Base-by-base conservation (phyloP, 2,329 filamentous ascomycete genomes). In the Ramichloridium luteum region DNA sequence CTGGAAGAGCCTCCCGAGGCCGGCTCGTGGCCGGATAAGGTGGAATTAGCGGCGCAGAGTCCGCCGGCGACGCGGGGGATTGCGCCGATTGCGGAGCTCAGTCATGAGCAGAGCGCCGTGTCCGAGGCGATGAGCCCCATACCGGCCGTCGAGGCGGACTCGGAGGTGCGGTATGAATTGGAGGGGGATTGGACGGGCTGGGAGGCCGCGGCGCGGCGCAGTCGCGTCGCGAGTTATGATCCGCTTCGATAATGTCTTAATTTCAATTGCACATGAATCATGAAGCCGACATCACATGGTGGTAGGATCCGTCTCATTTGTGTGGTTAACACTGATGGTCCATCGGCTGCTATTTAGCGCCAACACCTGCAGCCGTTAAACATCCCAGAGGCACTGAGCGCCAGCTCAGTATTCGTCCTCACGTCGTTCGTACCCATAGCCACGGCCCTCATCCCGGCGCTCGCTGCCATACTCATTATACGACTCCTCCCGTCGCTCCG, bases 121-220 rank as follows among this genome's bases (percentile, higher is more conserved):
- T 23, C n/a, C 20, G 20, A 23, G 20, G 20, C 20, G 8, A 23
- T 23, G 20, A 23, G 8, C 8, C 20, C 20, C 20, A n/a, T 23
- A n/a, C 8, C 20, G 17, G 23, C 18, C 11, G 39, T 25, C 6
- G 23, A 26, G 22, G 27, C 14, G n/a, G 32, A 28, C 13, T 16
- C 39, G 12, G 39, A 41, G 25, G 34, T 37, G 3, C 30, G 25
- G 20, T 41, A 39, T 23, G 39, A 41, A 13, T 17, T 41, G 9
- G 36, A 41, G 12, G 37, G 39, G 6, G 36, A 35, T 9, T 34
- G 30, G 25, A 28, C 31, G 25, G 32, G 32, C 5, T 36, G 34
- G 30, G 39, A 41, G 16, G 36, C 39, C 1, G 34, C 20, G 20
- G 20, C 20, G 20, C 20, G 20, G 20, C 8, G 20, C 8, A 23